Percentiles rank a stretch among this genome's conserved stretches.
phyloP scores from a whole-genome alignment of 257 asterid genomes.

The Apocynum venetum region DNA sequence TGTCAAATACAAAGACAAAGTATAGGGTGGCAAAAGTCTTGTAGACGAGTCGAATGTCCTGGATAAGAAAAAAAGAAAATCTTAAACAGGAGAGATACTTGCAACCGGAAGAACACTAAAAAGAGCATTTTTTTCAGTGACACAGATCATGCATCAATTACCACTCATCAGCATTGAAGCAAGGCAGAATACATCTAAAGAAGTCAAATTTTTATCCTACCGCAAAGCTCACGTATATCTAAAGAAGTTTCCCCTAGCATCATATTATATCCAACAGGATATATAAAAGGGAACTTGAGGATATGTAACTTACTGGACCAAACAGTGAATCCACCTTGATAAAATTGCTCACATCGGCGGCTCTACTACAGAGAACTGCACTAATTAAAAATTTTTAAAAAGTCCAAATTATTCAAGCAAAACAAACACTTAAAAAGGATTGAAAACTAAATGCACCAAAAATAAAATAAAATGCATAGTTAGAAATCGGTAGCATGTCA shows the following conservation, averaged over 20 bases:
- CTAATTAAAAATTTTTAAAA: neutral
- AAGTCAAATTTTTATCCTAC: neutral
- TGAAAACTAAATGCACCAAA: neutral
- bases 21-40: constrained; percentile 86
- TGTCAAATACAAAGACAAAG: constrained; percentile 74
- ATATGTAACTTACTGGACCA: constrained; percentile 50
- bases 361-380: constrained; percentile 81
- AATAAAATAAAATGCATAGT: neutral
- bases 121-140: neutral
- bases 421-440: neutral
- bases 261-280: neutral
- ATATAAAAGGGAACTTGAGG: neutral
- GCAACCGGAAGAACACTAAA: neutral
- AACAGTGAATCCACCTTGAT: constrained; percentile 69
- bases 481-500: neutral
- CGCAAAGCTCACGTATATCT: neutral
- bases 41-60: constrained; percentile 85
- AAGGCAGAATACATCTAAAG: neutral
- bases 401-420: neutral
- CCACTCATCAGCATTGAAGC: neutral
- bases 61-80: constrained; percentile 20
- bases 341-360: constrained; percentile 79
- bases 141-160: neutral
- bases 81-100: neutral
- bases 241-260: neutral